A percentile compares a stretch with the other conserved stretches of the same genome.
These are phyloP conservation scores for Waltiozyma sp. DNA, from an alignment of 1,139 yeast genomes.

Conservation along the genomic window DNA sequence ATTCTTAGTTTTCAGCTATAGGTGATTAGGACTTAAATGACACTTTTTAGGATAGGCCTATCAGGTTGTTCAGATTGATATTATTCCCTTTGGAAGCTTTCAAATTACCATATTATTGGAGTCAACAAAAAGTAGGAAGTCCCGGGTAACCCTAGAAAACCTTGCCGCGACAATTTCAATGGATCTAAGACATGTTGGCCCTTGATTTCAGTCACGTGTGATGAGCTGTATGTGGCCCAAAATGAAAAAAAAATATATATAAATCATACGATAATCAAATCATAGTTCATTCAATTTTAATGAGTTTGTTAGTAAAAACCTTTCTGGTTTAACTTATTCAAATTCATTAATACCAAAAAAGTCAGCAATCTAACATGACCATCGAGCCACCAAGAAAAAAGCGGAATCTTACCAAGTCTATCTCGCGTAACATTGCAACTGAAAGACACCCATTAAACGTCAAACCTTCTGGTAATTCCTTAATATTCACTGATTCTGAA, in stretches of 20 bases:
- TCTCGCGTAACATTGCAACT: conserved; percentile 16
- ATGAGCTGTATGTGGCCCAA: too few species aligned
- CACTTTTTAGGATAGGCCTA: too few species aligned
- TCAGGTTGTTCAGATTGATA: too few species aligned
- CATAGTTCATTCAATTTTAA: too few species aligned
- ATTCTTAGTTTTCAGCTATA: too few species aligned
- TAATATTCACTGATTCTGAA: conserved; percentile 16
- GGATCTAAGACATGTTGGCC: neutral
- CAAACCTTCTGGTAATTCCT: conserved; percentile 58
- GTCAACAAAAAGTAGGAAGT: neutral
- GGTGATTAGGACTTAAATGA: too few species aligned
- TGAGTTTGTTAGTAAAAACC: too few species aligned
- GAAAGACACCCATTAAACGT: conserved; percentile 62
- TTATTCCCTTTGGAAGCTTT: neutral
- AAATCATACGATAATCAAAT: too few species aligned
- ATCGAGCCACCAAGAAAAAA: conserved; percentile 8
- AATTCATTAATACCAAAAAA: too few species aligned
- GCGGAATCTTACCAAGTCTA: conserved; percentile 11
- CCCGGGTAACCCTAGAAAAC: neutral
- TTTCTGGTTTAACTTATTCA: too few species aligned
- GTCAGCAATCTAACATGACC: conserved; percentile 10
- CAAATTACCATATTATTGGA: neutral
- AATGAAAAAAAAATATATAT: too few species aligned
- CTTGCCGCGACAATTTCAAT: too few species aligned
- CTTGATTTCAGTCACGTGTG: neutral